Conservation (phyloP, 169 alveolate species). For the Cryptosporidium baileyi region DNA sequence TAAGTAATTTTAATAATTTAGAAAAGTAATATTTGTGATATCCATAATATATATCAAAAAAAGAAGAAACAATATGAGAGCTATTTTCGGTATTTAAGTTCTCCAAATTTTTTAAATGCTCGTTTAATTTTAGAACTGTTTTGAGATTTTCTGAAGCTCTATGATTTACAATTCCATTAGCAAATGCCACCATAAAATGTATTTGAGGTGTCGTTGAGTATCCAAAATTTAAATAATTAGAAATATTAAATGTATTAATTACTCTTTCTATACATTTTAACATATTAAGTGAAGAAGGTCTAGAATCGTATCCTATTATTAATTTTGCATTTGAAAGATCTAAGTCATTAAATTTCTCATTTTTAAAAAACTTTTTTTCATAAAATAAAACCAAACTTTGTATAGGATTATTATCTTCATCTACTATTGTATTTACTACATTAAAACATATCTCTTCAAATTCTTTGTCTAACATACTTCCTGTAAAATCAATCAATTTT, state of each 20-base stretch:
- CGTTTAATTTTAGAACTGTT: not conserved
- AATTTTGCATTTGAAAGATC: constrained; percentile 38
- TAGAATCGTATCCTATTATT: constrained; percentile 73
- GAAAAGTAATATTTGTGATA: constrained; percentile 46
- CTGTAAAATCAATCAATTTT: constrained; percentile 83
- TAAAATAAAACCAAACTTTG: not conserved
- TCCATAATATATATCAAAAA: constrained; percentile 6
- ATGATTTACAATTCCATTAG: constrained; percentile 4
- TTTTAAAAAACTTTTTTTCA: not conserved
- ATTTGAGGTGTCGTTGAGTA: constrained; percentile 81
- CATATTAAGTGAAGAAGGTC: constrained; percentile 68
- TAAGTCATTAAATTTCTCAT: not conserved
- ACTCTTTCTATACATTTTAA: constrained; percentile 13
- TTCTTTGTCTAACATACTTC: constrained; percentile 81
- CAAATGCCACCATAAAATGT: constrained; percentile 75
- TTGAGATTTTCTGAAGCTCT: not conserved
- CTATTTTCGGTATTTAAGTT: not conserved
- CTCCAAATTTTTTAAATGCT: not conserved
- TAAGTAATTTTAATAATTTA: not conserved
- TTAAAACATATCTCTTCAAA: constrained; percentile 78
- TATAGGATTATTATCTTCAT: constrained; percentile 4
- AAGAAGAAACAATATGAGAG: not conserved
- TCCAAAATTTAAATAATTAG: constrained; percentile 50
- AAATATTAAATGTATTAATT: not conserved
- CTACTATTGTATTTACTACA: constrained; percentile 69